Evolutionary conservation across 2,329 filamentous ascomycete genomes (phyloP).

Genomic region (Ophiognomonia clavigignenti-juglandacearum): DNA sequence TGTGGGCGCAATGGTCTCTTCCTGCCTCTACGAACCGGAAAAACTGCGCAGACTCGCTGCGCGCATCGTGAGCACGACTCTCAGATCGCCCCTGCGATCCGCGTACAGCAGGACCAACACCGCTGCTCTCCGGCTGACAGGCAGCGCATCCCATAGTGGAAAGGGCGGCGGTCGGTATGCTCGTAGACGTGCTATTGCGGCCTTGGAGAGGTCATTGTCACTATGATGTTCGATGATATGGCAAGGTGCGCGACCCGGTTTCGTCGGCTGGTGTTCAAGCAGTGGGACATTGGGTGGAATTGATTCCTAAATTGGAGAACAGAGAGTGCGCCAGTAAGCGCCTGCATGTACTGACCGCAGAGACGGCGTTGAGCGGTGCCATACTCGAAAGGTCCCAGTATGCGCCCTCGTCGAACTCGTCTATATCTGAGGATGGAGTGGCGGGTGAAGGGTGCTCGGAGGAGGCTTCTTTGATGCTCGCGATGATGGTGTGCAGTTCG

Average conservation of each 20-base stretch:
- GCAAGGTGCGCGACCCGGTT: no score
- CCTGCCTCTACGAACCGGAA: no score
- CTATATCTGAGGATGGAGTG: neutral
- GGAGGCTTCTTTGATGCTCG: conserved; percentile 19
- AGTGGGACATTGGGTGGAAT: no score
- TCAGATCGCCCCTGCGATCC: conserved; percentile 73
- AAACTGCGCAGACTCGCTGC: conserved; percentile 59
- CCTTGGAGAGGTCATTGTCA: conserved; percentile 29
- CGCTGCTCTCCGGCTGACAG: conserved; percentile 68
- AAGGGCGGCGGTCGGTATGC: conserved; percentile 58
- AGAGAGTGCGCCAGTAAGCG: no score
- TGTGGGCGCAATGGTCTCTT: neutral
- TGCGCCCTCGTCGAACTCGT: conserved; percentile 32
- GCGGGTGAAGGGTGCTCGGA: conserved; percentile 2
- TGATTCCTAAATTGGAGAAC: no score
- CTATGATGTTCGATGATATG: no score
- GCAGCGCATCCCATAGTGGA: conserved; percentile 57
- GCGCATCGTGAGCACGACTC: conserved; percentile 65
- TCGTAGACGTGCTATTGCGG: conserved; percentile 55
- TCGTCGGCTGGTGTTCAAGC: no score
- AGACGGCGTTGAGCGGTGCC: conserved; percentile 50
- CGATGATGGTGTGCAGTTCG: conserved; percentile 19
- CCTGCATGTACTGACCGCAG: conserved; percentile 48
- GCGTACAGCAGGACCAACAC: conserved; percentile 86
- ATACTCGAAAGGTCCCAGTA: conserved; percentile 57